Base-by-base conservation (phyloP, 768 basidiomycete genomes). In the Phlebiopsis flavidoalba region DNA sequence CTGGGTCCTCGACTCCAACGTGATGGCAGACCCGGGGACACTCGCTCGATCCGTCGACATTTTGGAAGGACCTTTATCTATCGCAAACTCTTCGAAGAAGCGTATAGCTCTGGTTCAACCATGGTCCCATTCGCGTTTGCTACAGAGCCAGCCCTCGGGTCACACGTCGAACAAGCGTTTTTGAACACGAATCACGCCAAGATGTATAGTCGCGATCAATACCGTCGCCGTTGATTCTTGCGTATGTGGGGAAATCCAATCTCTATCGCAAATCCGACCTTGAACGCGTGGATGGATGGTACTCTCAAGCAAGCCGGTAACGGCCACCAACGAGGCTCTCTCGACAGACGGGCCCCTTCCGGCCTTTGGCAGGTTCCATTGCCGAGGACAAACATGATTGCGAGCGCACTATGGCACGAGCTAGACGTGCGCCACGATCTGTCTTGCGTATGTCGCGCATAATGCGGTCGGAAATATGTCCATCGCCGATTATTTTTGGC, bases 301-400 rank as follows among this genome's bases (percentile, higher is more conserved):
- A 82, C 85, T 1, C 72, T 89, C 54, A 82, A 81, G 63, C 54
- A 82, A 81, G 63, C 85, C 85, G 61, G 64, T 69, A 63, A 36
- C 72, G 66, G 17, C 66, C 67, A 35, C 72, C 54, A 45, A 66
- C 22, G 63, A 74, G 35, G 59, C 66, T n/a, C 45, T 54, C 70
- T 53, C 68, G 76, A 70, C 68, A 70, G 73, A 65, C 65, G 48
- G 95, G 95, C 0, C n/a, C n/a, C 79, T 99, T 22, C 79, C 84
- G 8, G 88, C 85, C 0, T 98, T 98, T 64, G 89, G 88, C 0
- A 85, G 88, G 12, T 98, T 89, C 74, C 81, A n/a, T 98, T 47
- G 96, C 97, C 0, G 97, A 99, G 74, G 97, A 99, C 76, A 98
- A n/a, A 98, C 75, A 96, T 93, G 92, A 96, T 99, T 60, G 97